A percentile compares a stretch with the other conserved stretches of the same genome.
Evolutionary conservation across 1,284 basidiomycete genomes (phyloP).

Genomic region (Neotropicomus parvogracilis): DNA sequence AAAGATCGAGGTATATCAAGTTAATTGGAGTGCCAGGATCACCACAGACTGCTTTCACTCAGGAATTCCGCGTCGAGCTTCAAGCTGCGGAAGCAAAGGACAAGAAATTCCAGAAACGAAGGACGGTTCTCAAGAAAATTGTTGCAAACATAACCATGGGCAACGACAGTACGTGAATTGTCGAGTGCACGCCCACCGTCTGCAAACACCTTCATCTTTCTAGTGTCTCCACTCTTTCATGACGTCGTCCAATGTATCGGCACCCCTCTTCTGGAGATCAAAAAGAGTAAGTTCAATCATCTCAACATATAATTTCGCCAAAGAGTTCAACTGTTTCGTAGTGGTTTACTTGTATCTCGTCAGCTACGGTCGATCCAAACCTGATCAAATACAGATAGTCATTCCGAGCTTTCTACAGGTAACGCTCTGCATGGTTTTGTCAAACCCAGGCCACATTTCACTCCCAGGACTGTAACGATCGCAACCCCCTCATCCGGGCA

Average conservation of each 20-base stretch:
- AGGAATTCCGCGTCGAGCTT: conserved; percentile 86
- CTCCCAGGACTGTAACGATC: conserved; percentile 82
- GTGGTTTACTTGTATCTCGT: conserved; percentile 93
- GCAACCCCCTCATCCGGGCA: conserved; percentile 89
- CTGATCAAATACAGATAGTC: conserved; percentile 84
- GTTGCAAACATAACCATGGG: conserved; percentile 96
- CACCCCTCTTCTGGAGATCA: conserved; percentile 91
- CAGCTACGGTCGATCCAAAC: conserved; percentile 86
- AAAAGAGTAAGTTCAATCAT: conserved; percentile 76
- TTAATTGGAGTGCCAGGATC: conserved; percentile 6
- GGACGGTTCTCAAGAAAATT: conserved; percentile 92
- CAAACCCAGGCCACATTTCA: conserved; percentile 1
- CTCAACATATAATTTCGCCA: not conserved
- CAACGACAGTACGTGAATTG: conserved; percentile 75
- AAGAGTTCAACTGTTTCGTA: conserved; percentile 34
- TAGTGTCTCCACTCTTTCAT: conserved; percentile 91
- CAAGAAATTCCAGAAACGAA: conserved; percentile 89
- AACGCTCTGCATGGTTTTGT: conserved; percentile 16
- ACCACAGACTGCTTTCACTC: conserved; percentile 17
- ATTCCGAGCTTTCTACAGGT: conserved; percentile 89
- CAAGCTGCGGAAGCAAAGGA: conserved; percentile 88
- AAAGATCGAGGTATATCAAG: conserved; percentile 76
- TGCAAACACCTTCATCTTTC: conserved; percentile 15
- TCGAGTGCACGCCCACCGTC: conserved; percentile 9
- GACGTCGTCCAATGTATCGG: conserved; percentile 89